These are phyloP conservation scores for Beauveria bassiana DNA, from an alignment of 2,329 filamentous ascomycete genomes.

Conservation along the genomic window DNA sequence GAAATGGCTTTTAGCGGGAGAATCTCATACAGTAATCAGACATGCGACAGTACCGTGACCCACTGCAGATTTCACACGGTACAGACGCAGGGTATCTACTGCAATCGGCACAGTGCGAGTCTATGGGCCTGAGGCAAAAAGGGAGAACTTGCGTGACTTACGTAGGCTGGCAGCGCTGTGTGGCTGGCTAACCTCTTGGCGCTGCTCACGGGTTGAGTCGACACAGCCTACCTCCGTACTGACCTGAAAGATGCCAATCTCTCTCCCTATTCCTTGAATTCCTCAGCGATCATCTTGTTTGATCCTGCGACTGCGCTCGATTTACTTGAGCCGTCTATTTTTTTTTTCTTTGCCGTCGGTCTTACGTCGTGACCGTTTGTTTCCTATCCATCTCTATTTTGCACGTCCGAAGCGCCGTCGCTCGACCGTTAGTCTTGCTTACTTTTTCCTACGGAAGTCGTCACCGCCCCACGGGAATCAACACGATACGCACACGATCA, in stretches of 20 bases:
- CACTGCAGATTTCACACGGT: background rate
- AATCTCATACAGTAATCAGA: constrained; percentile 6
- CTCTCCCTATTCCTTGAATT: constrained; percentile 4
- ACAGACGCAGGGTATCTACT: fast-evolving
- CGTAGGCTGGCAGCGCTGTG: background rate
- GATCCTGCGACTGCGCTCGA: constrained; percentile 8
- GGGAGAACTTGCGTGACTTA: background rate
- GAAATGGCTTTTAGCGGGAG: background rate
- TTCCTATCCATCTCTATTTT: background rate
- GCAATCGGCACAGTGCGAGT: background rate
- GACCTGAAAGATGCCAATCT: background rate
- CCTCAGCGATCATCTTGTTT: constrained; percentile 13
- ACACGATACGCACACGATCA: constrained; percentile 17
- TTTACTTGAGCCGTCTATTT: constrained; percentile 14
- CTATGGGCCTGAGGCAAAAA: constrained; percentile 9
- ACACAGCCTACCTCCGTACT: constrained; percentile 6
- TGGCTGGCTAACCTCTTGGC: background rate
- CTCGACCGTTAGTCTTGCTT: background rate
- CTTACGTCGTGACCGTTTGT: background rate
- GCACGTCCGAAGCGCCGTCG: background rate
- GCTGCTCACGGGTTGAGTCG: constrained; percentile 7
- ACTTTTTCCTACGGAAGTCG: background rate
- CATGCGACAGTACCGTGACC: background rate
- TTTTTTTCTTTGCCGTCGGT: background rate
- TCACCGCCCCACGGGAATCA: background rate